Conservation (phyloP, 768 basidiomycete species). For the Russula sp. region DNA sequence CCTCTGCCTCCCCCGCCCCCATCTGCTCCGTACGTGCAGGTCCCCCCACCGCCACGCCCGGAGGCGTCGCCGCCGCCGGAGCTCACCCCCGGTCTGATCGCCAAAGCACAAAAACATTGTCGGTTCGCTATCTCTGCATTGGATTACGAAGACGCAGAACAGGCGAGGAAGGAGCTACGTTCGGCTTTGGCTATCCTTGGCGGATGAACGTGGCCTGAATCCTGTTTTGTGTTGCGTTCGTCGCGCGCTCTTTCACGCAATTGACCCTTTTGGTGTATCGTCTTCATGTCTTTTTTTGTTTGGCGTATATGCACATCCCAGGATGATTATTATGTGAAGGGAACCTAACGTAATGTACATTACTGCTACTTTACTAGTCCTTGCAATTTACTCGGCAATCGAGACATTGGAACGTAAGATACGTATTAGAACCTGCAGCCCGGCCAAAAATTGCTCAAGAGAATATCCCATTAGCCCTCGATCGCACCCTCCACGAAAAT, state of each 20-base stretch:
- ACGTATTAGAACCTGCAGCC: neutral
- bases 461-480: neutral
- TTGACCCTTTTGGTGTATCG: neutral
- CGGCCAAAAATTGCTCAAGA: too few relatives aligned
- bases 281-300: neutral
- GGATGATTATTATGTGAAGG: conserved; percentile 3
- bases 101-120: conserved; percentile 86
- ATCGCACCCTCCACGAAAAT: neutral
- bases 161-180: conserved; percentile 77
- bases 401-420: neutral
- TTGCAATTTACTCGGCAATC: neutral
- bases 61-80: conserved; percentile 32
- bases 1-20: conserved; percentile 19
- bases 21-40: conserved; percentile 17
- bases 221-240: neutral
- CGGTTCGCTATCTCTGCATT: conserved; percentile 91
- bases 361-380: neutral
- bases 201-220: conserved; percentile 31
- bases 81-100: conserved; percentile 58
- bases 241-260: too few relatives aligned
- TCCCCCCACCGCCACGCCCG: conserved; percentile 18
- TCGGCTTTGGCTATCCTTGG: conserved; percentile 66
- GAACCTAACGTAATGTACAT: neutral
- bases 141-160: conserved; percentile 89
- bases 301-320: neutral